phyloP scores from a whole-genome alignment of 768 basidiomycete genomes.

The Podaxis carcinomalis region DNA sequence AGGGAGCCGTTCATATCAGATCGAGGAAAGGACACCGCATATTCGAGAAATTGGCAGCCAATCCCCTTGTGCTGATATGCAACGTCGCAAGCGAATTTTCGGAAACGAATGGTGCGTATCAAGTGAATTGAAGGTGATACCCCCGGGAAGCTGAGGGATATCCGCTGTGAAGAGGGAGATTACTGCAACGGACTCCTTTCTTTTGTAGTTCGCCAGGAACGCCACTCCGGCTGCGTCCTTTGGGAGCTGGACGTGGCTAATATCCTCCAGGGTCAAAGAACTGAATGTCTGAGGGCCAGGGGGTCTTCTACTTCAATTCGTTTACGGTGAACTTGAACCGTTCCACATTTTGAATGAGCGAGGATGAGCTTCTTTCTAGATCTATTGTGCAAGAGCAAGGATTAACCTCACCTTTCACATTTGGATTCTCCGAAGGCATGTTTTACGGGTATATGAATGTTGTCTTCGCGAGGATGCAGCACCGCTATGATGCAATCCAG shows the following conservation, averaged over 20 bases:
- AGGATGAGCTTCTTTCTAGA: not conserved
- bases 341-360: not conserved
- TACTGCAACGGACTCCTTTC: constrained; percentile 40
- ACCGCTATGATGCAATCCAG: constrained; percentile 2
- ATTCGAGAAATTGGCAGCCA: constrained; percentile 42
- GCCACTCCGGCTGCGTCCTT: constrained; percentile 47
- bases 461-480: constrained; percentile 9
- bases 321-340: constrained; percentile 1
- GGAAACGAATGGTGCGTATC: constrained; percentile 39
- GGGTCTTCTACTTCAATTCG: constrained; percentile 39
- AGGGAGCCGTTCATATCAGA: constrained; percentile 35
- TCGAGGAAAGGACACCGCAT: constrained; percentile 33
- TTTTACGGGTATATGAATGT: constrained; percentile 1
- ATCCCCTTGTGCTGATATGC: constrained; percentile 50
- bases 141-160: constrained; percentile 19
- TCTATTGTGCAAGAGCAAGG: not conserved
- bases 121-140: constrained; percentile 9
- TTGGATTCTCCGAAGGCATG: not conserved
- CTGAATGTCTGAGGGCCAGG: constrained; percentile 46
- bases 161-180: constrained; percentile 52
- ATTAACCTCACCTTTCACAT: not conserved
- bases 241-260: constrained; percentile 45
- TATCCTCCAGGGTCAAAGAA: constrained; percentile 53
- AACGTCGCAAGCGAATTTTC: constrained; percentile 58
- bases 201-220: constrained; percentile 32